These are phyloP conservation scores for Pugionium cornutum DNA, from an alignment of 345 rosid species.

Conservation along the genomic window DNA sequence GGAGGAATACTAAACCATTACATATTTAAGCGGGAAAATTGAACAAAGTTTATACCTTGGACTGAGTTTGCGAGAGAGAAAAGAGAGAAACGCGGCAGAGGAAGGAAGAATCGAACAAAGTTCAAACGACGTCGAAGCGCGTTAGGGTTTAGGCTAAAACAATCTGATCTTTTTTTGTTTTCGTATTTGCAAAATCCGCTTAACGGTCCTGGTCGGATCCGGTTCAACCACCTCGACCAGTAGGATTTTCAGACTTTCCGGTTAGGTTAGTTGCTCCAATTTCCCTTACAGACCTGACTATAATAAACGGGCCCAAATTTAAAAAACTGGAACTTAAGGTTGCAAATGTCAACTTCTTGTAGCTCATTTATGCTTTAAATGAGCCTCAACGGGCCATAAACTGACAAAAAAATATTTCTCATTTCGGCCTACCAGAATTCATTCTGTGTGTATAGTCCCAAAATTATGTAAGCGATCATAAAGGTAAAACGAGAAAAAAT, in stretches of 20 bases:
- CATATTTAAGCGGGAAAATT: background rate
- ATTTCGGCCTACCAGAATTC: no score
- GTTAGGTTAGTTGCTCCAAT: background rate
- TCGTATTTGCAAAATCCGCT: background rate
- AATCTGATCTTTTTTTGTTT: background rate
- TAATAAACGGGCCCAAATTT: background rate
- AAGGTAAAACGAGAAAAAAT: no score
- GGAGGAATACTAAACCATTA: no score
- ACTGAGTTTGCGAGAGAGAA: background rate
- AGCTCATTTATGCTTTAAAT: background rate
- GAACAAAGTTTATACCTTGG: background rate
- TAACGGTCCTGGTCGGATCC: slow-evolving; percentile 12
- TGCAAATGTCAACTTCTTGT: background rate
- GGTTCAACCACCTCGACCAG: slow-evolving; percentile 1
- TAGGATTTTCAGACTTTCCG: background rate
- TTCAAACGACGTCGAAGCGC: slow-evolving; percentile 23
- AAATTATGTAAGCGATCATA: no score
- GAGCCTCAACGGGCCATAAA: background rate
- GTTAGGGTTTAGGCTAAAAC: slow-evolving; percentile 24
- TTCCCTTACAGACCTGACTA: background rate
- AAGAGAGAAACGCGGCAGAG: background rate
- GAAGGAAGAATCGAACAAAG: background rate
- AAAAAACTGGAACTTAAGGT: background rate
- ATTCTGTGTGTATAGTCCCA: no score
- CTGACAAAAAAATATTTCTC: background rate